Conservation (phyloP, 306 rosid genomes). For the Cucurbita ficifolia region DNA sequence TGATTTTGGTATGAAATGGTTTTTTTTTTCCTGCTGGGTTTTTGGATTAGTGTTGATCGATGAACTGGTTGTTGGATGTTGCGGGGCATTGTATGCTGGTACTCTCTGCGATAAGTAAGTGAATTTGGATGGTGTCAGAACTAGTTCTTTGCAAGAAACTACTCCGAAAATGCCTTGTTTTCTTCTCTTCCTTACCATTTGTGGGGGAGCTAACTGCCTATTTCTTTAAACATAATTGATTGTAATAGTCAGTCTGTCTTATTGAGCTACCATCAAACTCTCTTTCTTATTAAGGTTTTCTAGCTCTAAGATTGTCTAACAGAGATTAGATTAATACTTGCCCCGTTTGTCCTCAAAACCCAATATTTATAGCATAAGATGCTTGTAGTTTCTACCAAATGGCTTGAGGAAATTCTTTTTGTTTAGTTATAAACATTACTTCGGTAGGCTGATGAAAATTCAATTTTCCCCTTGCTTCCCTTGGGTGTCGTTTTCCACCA, state of each 20-base stretch:
- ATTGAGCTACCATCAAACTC: not conserved
- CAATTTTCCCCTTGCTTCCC: not conserved
- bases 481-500: not conserved
- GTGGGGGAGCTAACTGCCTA: not conserved
- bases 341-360: not conserved
- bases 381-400: not conserved
- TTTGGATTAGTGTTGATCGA: not conserved
- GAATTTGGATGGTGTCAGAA: not conserved
- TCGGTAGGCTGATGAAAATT: not conserved
- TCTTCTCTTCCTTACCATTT: not conserved
- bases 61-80: not conserved
- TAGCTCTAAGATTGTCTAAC: not conserved
- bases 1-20: not conserved
- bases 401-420: not conserved
- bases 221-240: not conserved
- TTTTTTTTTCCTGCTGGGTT: not conserved
- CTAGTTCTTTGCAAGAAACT: not conserved
- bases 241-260: not conserved
- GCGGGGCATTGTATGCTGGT: not conserved
- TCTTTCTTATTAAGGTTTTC: not conserved
- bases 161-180: not conserved
- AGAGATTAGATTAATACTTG: not conserved
- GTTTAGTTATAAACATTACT: not conserved
- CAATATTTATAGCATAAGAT: not conserved
- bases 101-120: not conserved